Conservation (phyloP, 257 asterid genomes). For the Solanum sejunctum region DNA sequence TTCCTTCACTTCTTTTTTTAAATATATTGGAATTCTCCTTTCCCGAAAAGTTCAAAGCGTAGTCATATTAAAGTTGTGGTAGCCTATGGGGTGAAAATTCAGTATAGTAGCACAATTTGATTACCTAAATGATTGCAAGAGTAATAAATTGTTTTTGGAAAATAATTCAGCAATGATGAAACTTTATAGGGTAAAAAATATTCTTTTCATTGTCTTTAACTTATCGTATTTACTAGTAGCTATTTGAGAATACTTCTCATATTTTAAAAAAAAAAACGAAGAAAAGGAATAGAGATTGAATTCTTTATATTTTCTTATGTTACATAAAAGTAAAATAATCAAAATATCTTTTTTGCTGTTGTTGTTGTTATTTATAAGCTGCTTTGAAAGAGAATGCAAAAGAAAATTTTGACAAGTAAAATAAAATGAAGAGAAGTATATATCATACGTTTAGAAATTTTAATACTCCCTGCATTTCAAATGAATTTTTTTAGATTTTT, state of each 20-base stretch:
- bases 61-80: not conserved
- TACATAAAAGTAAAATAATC: not conserved
- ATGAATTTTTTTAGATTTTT: too few relatives aligned
- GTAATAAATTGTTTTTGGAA: not conserved
- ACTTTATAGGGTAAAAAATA: not conserved
- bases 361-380: too few relatives aligned
- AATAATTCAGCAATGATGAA: not conserved
- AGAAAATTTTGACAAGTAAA: not conserved
- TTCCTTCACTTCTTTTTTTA: not conserved
- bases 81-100: not conserved
- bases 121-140: not conserved
- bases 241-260: not conserved
- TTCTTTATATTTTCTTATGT: not conserved
- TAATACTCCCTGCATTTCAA: too few relatives aligned
- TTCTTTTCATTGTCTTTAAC: not conserved
- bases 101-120: not conserved
- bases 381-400: not conserved
- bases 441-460: too few relatives aligned
- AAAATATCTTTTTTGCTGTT: not conserved
- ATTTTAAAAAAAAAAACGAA: not conserved
- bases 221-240: not conserved
- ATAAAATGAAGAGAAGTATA: not conserved
- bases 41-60: not conserved
- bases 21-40: not conserved
- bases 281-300: not conserved